These are phyloP conservation scores for Rubia tinctorum DNA, from an alignment of 305 asterid genomes.

Conservation along the genomic window DNA sequence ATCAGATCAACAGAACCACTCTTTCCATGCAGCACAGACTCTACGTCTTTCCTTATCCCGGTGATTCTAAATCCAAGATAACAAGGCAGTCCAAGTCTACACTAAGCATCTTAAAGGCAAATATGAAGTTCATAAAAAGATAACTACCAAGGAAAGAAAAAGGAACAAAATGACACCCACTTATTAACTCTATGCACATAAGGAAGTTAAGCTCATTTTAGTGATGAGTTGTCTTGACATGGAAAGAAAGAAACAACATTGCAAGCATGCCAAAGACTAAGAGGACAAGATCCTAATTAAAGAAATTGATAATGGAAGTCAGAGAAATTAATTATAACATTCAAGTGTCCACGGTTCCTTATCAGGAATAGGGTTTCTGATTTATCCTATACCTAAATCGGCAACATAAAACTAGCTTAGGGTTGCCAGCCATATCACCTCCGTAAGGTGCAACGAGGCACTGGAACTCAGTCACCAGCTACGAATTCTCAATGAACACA, in stretches of 20 bases:
- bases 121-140: not conserved
- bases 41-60: not conserved
- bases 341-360: not conserved
- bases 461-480: not conserved
- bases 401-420: not conserved
- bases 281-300: not conserved
- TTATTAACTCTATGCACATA: not conserved
- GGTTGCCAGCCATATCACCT: slow-evolving; percentile 4
- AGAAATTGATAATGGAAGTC: not conserved
- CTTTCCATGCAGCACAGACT: not conserved
- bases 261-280: not conserved
- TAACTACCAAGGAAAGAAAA: not conserved
- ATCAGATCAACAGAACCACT: not conserved
- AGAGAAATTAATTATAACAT: too few species aligned
- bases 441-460: not conserved
- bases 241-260: not conserved
- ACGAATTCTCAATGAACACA: not conserved
- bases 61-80: not conserved
- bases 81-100: not conserved
- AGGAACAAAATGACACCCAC: not conserved
- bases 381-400: not conserved
- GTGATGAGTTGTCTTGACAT: not conserved
- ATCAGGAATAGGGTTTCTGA: not conserved
- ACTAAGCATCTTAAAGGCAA: slow-evolving; percentile 3
- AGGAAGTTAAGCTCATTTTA: not conserved